Percentiles rank a stretch among this genome's conserved stretches.
phyloP scores from a whole-genome alignment of 495 filamentous ascomycete species.

The Xylaria flabelliformis region DNA sequence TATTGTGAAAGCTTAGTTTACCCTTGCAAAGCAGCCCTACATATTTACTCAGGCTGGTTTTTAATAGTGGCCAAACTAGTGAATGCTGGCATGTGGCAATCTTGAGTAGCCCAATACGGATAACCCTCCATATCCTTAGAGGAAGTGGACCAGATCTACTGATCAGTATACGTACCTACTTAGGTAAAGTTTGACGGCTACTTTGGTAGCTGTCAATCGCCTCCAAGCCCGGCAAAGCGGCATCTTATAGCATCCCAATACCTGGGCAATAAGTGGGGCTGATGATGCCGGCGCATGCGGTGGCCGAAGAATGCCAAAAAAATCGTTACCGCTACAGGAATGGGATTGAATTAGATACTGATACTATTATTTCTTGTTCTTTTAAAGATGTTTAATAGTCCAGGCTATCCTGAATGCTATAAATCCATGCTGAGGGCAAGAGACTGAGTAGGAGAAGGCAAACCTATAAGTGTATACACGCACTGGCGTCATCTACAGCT shows the following conservation, averaged over 20 bases:
- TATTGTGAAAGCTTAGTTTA: background rate
- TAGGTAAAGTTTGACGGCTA: background rate
- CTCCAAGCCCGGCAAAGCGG: conserved; percentile 22
- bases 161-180: too few species aligned
- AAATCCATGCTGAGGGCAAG: background rate
- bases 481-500: background rate
- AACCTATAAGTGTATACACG: background rate
- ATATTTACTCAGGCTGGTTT: background rate
- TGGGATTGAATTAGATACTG: background rate
- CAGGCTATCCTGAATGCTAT: background rate
- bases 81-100: background rate
- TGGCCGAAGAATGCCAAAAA: conserved; percentile 5
- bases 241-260: conserved; percentile 14
- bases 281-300: background rate
- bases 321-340: background rate
- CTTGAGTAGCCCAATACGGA: background rate
- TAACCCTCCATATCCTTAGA: background rate
- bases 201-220: background rate
- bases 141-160: background rate
- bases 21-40: background rate
- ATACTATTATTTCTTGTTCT: background rate
- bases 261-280: conserved; percentile 7
- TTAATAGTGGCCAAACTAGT: background rate
- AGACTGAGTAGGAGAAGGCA: background rate
- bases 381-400: background rate